phyloP scores from a whole-genome alignment of 169 alveolate genomes.

The Ichthyophthirius multifiliis region DNA sequence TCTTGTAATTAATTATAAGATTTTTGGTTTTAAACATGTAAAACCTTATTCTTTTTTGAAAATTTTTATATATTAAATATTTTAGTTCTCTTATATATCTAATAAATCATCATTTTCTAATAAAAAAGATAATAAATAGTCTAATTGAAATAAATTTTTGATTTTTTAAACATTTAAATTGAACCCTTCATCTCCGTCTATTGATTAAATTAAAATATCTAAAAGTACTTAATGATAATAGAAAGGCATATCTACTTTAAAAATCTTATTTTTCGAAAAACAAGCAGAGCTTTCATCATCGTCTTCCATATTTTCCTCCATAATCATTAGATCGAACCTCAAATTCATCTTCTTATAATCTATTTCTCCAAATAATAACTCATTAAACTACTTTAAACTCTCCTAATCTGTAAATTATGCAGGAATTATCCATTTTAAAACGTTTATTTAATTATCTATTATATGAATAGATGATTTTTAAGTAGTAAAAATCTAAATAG shows the following conservation, averaged over 20 bases:
- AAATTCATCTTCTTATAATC: not conserved
- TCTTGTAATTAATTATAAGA: not conserved
- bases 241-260: conserved; percentile 2
- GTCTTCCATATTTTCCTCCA: not conserved
- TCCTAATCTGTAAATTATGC: not conserved
- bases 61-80: not conserved
- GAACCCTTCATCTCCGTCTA: conserved; percentile 8
- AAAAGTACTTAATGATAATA: not conserved
- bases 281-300: not conserved
- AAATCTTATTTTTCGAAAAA: no score
- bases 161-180: conserved; percentile 11
- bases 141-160: not conserved
- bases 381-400: not conserved
- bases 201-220: not conserved
- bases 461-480: not conserved
- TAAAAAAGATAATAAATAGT: not conserved
- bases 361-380: conserved; percentile 14
- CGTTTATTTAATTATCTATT: not conserved
- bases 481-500: not conserved
- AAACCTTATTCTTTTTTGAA: not conserved
- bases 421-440: not conserved
- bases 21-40: not conserved
- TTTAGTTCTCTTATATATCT: not conserved
- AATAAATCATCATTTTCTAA: not conserved
- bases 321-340: not conserved